Evolutionary conservation across 306 rosid species (phyloP).

Genomic region (Cucurbita moschata): DNA sequence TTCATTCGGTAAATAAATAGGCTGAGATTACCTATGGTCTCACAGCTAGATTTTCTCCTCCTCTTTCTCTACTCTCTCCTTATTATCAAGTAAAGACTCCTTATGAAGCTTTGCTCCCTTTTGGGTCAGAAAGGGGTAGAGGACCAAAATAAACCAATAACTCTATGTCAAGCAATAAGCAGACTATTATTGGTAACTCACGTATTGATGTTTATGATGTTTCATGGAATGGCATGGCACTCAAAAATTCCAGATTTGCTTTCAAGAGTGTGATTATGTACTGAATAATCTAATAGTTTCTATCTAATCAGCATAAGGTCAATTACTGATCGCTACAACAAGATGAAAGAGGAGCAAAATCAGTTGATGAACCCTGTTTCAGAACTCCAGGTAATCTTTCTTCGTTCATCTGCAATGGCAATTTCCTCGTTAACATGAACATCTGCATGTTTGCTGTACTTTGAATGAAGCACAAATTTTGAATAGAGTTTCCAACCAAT

Average conservation of each 20-base stretch:
- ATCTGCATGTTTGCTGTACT: not conserved
- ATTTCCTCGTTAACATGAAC: not conserved
- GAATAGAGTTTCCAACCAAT: not conserved
- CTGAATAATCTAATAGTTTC: not conserved
- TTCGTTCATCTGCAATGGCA: not conserved
- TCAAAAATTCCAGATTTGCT: not conserved
- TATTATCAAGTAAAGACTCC: too few species aligned
- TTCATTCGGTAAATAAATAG: too few species aligned
- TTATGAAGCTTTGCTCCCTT: too few species aligned
- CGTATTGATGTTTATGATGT: not conserved
- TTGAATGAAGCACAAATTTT: not conserved
- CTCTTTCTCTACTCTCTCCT: too few species aligned
- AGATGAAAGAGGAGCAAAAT: constrained; percentile 1
- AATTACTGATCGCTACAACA: not conserved
- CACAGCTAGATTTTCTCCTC: too few species aligned
- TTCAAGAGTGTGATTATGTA: not conserved
- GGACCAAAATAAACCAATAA: too few species aligned
- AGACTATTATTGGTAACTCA: not conserved
- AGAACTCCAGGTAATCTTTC: constrained; percentile 8
- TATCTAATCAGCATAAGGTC: constrained; percentile 8
- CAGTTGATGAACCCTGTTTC: constrained; percentile 1
- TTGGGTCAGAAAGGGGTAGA: too few species aligned
- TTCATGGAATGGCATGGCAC: not conserved
- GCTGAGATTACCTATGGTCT: too few species aligned
- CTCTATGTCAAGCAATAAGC: too few species aligned